Percentiles rank a stretch among this genome's conserved stretches.
These are phyloP conservation scores for Erythrobasidium yunnanense DNA, from an alignment of 768 basidiomycete species.

Conservation along the genomic window DNA sequence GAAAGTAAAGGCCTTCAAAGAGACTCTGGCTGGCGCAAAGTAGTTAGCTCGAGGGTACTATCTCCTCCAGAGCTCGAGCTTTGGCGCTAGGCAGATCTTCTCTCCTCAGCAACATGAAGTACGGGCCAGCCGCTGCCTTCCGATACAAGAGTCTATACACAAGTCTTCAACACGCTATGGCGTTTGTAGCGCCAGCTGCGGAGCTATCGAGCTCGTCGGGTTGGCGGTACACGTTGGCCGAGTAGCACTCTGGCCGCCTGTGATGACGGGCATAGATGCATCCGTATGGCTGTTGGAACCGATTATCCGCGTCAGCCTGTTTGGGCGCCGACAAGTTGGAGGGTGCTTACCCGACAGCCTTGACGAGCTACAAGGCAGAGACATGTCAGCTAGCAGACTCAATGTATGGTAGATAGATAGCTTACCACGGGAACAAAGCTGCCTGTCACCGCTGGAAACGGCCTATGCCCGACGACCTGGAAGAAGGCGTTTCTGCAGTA, in stretches of 20 bases:
- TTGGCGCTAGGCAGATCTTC: too few species aligned
- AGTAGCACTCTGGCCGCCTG: background rate
- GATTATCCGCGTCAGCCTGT: background rate
- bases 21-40: background rate
- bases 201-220: background rate
- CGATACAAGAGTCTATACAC: too few species aligned
- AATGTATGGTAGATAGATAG: background rate
- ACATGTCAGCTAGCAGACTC: background rate
- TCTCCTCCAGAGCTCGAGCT: too few species aligned
- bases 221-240: background rate
- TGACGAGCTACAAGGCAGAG: background rate
- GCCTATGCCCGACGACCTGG: conserved; percentile 32
- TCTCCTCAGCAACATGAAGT: too few species aligned
- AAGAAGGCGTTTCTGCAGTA: conserved; percentile 31
- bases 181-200: too few species aligned
- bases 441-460: conserved; percentile 32
- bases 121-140: too few species aligned
- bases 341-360: background rate
- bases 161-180: too few species aligned
- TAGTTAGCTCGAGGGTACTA: background rate
- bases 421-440: conserved; percentile 36
- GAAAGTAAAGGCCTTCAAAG: background rate
- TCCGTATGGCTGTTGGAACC: background rate
- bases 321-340: too few species aligned
- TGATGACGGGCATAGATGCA: background rate